phyloP scores from a whole-genome alignment of 768 basidiomycete genomes.

The Amanita inopinata region DNA sequence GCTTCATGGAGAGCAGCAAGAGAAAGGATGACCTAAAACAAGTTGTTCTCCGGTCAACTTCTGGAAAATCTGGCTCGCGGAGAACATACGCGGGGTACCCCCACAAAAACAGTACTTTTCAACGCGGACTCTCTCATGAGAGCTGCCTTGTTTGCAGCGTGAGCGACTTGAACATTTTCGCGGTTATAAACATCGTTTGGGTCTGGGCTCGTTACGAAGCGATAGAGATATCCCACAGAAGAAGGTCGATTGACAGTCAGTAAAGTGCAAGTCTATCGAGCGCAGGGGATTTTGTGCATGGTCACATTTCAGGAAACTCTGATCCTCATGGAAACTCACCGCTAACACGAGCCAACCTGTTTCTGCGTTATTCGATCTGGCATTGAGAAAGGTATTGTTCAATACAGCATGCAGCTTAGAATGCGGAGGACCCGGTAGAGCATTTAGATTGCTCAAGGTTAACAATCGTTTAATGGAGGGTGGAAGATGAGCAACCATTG shows the following conservation, averaged over 20 bases:
- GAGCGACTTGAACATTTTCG: slow-evolving; percentile 33
- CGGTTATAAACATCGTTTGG: slow-evolving; percentile 27
- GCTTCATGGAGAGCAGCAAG: slow-evolving; percentile 68
- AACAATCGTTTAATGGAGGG: slow-evolving; percentile 63
- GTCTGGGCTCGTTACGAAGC: slow-evolving; percentile 52
- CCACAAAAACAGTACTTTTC: slow-evolving; percentile 85
- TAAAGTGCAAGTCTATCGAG: slow-evolving; percentile 66
- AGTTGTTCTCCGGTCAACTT: background rate
- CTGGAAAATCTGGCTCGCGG: slow-evolving; percentile 15
- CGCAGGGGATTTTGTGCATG: no score
- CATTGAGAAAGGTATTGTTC: slow-evolving; percentile 53
- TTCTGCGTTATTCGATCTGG: slow-evolving; percentile 52
- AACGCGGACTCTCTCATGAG: slow-evolving; percentile 83
- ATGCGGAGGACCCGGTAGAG: slow-evolving; percentile 46
- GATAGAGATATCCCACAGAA: slow-evolving; percentile 72
- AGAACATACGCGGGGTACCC: slow-evolving; percentile 66
- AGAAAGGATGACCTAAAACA: slow-evolving; percentile 63
- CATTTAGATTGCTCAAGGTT: slow-evolving; percentile 55
- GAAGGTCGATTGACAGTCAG: slow-evolving; percentile 77
- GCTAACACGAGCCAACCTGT: slow-evolving; percentile 77
- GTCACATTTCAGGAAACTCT: slow-evolving; percentile 3
- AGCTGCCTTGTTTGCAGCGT: slow-evolving; percentile 64
- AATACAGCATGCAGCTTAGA: slow-evolving; percentile 47
- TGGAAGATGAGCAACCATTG: slow-evolving; percentile 44
- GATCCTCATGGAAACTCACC: slow-evolving; percentile 35